These are phyloP conservation scores for Suillus americanus DNA, from an alignment of 768 basidiomycete genomes.

Conservation along the genomic window DNA sequence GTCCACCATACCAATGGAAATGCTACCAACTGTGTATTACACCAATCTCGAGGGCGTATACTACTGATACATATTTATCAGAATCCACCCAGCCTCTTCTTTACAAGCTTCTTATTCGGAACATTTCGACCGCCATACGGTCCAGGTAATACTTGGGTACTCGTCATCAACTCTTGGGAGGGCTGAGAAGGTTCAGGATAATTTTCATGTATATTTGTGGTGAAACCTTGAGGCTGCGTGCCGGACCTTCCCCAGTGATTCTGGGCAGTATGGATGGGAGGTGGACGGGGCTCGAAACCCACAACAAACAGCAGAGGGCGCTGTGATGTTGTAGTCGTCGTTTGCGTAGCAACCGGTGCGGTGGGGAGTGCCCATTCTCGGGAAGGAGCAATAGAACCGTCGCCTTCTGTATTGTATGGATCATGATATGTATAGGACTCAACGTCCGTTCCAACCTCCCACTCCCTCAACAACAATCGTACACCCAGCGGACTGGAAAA, in stretches of 20 bases:
- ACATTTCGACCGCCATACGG: constrained; percentile 62
- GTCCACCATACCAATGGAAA: background rate
- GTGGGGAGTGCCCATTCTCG: constrained; percentile 13
- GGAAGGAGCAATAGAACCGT: constrained; percentile 15
- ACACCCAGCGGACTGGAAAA: constrained; percentile 50
- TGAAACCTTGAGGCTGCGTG: constrained; percentile 8
- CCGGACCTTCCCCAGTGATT: constrained; percentile 5
- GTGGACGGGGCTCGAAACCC: constrained; percentile 24
- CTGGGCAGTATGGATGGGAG: constrained; percentile 12
- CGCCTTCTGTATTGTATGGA: constrained; percentile 44
- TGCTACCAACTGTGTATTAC: background rate
- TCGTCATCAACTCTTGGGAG: constrained; percentile 50
- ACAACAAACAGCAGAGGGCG: constrained; percentile 42
- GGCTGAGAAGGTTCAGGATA: constrained; percentile 11
- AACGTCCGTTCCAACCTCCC: constrained; percentile 58
- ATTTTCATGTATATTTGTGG: constrained; percentile 17
- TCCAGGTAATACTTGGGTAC: constrained; percentile 73
- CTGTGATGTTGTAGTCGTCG: constrained; percentile 23
- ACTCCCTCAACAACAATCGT: constrained; percentile 64
- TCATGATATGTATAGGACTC: constrained; percentile 52
- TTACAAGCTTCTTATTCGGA: constrained; percentile 47
- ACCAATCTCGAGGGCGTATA: background rate
- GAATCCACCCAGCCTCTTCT: constrained; percentile 78
- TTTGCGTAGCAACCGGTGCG: constrained; percentile 16
- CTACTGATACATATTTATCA: constrained; percentile 34